Evolutionary conservation across 2,329 filamentous ascomycete genomes (phyloP).

Genomic region (Ophiocordyceps sinensis): DNA sequence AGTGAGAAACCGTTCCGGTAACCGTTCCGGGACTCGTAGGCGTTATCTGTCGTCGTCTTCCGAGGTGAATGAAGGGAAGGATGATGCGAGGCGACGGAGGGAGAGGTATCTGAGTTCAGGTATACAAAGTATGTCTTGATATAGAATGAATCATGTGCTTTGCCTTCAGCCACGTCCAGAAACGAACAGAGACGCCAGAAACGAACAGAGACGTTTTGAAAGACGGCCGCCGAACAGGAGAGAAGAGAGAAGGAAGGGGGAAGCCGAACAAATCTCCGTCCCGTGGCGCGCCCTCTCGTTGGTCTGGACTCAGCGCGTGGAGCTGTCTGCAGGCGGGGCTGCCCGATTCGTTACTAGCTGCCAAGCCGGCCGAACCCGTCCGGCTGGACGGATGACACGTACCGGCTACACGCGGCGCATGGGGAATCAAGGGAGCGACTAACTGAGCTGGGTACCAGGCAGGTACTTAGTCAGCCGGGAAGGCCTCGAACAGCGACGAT

Average conservation of each 20-base stretch:
- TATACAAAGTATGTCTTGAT: background rate
- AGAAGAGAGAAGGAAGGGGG: background rate
- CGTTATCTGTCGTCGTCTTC: too few species aligned
- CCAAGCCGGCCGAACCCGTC: too few species aligned
- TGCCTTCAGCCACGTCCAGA: background rate
- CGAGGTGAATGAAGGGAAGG: background rate
- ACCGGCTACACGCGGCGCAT: too few species aligned
- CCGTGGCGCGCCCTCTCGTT: slow-evolving; percentile 2
- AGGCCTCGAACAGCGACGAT: too few species aligned
- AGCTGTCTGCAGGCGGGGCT: background rate
- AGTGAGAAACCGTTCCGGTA: too few species aligned
- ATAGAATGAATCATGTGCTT: background rate
- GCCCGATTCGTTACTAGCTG: background rate
- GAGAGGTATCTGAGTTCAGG: background rate
- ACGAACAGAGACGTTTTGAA: too few species aligned
- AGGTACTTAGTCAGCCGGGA: too few species aligned
- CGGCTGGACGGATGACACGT: too few species aligned
- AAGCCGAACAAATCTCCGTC: slow-evolving; percentile 2
- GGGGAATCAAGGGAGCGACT: too few species aligned
- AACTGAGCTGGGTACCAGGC: too few species aligned
- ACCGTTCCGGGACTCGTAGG: background rate
- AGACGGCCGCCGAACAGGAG: background rate
- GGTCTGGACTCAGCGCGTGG: background rate
- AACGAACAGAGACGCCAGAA: too few species aligned
- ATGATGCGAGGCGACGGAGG: background rate